Base-by-base conservation (phyloP, 2,329 filamentous ascomycete genomes). In the Laburnicola sp. region DNA sequence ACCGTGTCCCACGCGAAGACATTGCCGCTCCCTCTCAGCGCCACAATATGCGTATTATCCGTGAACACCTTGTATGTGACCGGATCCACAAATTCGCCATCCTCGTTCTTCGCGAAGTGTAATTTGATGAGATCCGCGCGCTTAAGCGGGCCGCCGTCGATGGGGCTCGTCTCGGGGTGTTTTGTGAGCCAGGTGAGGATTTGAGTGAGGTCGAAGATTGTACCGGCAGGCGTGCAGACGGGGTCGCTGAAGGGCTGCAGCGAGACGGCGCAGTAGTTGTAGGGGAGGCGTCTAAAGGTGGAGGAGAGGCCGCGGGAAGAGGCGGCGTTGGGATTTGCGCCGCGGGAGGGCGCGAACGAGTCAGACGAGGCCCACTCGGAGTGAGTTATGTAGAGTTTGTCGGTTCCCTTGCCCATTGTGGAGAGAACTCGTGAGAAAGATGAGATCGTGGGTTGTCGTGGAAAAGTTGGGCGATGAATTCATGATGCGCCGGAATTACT, bases 61-160 rank as follows among this genome's bases (percentile, higher is more conserved):
- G 94, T 99, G 66, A 99, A 91, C 36, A 96, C 89, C 74, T 99
- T 99, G 80, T 89, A 97, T 0, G 92, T 97, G 40, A 99, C 93
- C 0, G 94, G 95, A 66, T 99, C 94, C 57, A 97, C 90, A 65
- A 94, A 89, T 64, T 97, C 94, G 46, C 85, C 88, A 54, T 92
- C 88, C 46, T 92, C 89, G 72, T 97, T 99, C 71, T 93, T 92
- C 53, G 89, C 83, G 73, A 97, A 96, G 69, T 92, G 87, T 58
- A 99, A 83, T 67, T 91, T 91, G 69, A 97, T 91, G 43, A 99
- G 80, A 62, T 97, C 93, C 50, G 86, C 84, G 62, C 85, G 85
- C 58, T 88, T 86, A 41, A 99, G 78, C 0, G 89, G 86, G 55
- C 86, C 78, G 54, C 93, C 94, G 56, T 89, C 86, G 45, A 96